Evolutionary conservation across 805 yeast species (phyloP).

Genomic region (Zygosaccharomyces siamensis): DNA sequence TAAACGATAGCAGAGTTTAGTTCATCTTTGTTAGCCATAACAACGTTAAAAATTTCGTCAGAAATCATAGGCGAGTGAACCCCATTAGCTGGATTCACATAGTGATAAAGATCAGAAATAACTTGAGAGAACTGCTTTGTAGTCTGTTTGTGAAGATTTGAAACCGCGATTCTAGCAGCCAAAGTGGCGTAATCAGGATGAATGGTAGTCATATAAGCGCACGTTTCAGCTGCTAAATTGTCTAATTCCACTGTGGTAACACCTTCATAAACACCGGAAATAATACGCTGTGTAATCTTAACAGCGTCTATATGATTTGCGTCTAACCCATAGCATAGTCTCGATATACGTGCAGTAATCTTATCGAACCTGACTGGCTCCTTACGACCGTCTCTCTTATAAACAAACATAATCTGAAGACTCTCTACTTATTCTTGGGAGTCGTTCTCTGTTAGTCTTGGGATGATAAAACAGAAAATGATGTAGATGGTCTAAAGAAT

Average conservation of each 20-base stretch:
- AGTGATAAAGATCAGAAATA: conserved; percentile 63
- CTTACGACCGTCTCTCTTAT: conserved; percentile 88
- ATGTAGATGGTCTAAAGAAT: conserved; percentile 1
- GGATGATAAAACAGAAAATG: neutral
- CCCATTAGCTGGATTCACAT: conserved; percentile 75
- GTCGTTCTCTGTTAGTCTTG: neutral
- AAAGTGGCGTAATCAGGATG: conserved; percentile 96
- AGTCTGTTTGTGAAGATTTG: conserved; percentile 92
- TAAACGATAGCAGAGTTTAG: conserved; percentile 70
- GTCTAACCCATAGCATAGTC: conserved; percentile 92
- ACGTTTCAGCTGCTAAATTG: conserved; percentile 89
- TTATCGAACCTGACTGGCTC: conserved; percentile 95
- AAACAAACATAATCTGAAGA: conserved; percentile 62
- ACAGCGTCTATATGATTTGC: conserved; percentile 90
- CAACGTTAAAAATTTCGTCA: conserved; percentile 56
- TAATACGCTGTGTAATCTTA: conserved; percentile 91
- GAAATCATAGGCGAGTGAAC: conserved; percentile 68
- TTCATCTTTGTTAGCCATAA: conserved; percentile 56
- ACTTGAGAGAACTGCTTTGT: conserved; percentile 80
- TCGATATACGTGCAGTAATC: conserved; percentile 90
- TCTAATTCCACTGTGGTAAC: conserved; percentile 88
- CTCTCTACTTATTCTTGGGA: conserved; percentile 1
- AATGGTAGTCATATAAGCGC: conserved; percentile 94
- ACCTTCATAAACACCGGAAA: conserved; percentile 94
- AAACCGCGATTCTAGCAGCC: conserved; percentile 94